Base-by-base conservation (phyloP, 441 rosid genomes). In the Kokia cookei region DNA sequence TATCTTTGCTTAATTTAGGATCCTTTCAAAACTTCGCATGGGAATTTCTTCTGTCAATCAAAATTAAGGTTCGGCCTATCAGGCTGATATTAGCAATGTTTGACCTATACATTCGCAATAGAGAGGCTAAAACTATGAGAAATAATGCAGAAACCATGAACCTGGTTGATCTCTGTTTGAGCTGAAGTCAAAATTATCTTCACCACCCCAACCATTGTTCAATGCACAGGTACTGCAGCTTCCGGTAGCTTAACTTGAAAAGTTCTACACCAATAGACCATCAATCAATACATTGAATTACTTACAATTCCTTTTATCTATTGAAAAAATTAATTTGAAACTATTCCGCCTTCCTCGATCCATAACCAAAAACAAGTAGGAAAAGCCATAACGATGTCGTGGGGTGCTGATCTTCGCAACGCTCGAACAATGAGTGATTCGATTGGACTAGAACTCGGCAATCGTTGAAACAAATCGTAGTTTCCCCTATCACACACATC, bases 401-500 rank as follows among this genome's bases (percentile, higher is more conserved):
- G 97, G 77, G 91, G 91, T 69, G 97, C 96, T 2, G 97, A 91
- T 79, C 91, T 87, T 63, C 96, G 93, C 0, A 92, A 80, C 70
- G 90, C 93, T 15, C 88, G 87, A 73, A 94, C 97, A 97, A 94
- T 94, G 19, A 88, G 90, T 2, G 92, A 32, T 32, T 32, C 35
- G 35, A 32, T 32, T 32, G 37, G 37, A 32, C 6, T 32, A 32
- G 37, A 32, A 5, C 37, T 32, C 37, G 37, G 37, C 37, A 32
- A 32, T 4, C 37, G 5, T 32, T 5, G 37, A 32, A 32, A 32
- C 35, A 32, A 32, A 32, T 32, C 35, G 35, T 32, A 32, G 35
- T 32, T 32, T 32, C 35, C 35, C 35, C 35, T 32, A 32, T 32
- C 35, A 32, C 6, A 32, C 37, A 32, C 37, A 32, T 32, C 37